These are phyloP conservation scores for Angomonas ambiguus DNA, from an alignment of 208 protist genomes.

Conservation along the genomic window DNA sequence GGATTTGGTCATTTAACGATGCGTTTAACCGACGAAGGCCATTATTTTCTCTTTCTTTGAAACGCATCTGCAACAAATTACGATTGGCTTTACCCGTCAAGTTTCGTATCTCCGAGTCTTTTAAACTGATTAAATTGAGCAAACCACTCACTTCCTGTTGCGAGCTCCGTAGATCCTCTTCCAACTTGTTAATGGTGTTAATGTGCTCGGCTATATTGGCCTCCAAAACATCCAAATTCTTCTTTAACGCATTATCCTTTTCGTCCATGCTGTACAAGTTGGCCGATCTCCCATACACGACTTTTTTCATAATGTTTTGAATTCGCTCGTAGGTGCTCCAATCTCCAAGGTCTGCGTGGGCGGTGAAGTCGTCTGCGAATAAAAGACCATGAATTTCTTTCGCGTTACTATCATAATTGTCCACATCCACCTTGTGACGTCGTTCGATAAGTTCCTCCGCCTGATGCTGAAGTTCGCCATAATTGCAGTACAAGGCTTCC, in stretches of 20 bases:
- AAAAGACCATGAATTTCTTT: slow-evolving; percentile 58
- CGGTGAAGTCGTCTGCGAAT: slow-evolving; percentile 25
- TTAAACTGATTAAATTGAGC: slow-evolving; percentile 46
- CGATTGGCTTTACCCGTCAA: slow-evolving; percentile 38
- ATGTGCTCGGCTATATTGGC: slow-evolving; percentile 14
- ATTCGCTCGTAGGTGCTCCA: slow-evolving; percentile 80
- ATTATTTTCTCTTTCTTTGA: slow-evolving; percentile 38
- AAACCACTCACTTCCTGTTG: slow-evolving; percentile 53
- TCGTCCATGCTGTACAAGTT: slow-evolving; percentile 17
- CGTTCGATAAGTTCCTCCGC: slow-evolving; percentile 47
- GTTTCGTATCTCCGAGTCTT: slow-evolving; percentile 42
- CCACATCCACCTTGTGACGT: slow-evolving; percentile 45
- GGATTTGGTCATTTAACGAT: background rate
- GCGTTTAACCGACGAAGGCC: background rate
- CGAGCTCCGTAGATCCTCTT: slow-evolving; percentile 16
- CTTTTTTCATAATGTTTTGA: slow-evolving; percentile 58
- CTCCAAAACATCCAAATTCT: slow-evolving; percentile 24
- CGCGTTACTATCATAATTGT: slow-evolving; percentile 57
- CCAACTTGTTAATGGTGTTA: slow-evolving; percentile 13
- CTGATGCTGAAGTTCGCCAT: slow-evolving; percentile 62
- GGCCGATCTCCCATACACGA: slow-evolving; percentile 50
- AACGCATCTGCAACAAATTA: slow-evolving; percentile 39
- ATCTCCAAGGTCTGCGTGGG: slow-evolving; percentile 44
- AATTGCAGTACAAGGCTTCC: slow-evolving; percentile 66
- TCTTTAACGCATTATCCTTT: slow-evolving; percentile 22